Evolutionary conservation across 139 green algal genomes (phyloP), one percentile per base, ranked within the genome.

Genomic region (Chlorella sorokiniana): DNA sequence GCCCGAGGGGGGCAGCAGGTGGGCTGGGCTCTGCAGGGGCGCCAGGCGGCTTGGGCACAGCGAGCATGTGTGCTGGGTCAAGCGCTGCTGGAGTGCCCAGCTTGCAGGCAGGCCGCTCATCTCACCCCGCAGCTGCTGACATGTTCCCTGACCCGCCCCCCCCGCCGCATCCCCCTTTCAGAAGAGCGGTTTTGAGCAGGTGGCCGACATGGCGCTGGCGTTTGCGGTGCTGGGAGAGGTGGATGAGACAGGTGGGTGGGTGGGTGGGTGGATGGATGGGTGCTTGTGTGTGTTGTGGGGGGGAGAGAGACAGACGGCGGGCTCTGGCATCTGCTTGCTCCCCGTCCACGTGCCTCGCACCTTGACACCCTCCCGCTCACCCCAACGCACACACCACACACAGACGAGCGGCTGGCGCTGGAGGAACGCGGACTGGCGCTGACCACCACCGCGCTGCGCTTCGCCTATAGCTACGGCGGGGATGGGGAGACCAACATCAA

Each of bases 351-450:
- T n/a, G n/a, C n/a, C n/a, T n/a, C 62, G 22, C n/a, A 27, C 22
- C 62, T 41, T 38, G 3, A 25, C 31, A 41, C 31, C 62, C 62
- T n/a, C n/a, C n/a, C n/a, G n/a, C n/a, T n/a, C n/a, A n/a, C n/a
- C n/a, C n/a, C n/a, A n/a, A n/a, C n/a, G n/a, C n/a, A n/a, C n/a
- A n/a, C n/a, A n/a, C n/a, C n/a, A n/a, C n/a, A n/a, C n/a, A n/a
- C 86, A 90, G 86, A 80, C 27, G 56, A 70, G n/a, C 67, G 63
- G 31, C 48, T 90, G 41, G 45, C 78, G 0, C 56, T 95, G 67
- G 90, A 95, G 82, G 84, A 94, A 69, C 72, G 83, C 51, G 92
- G 91, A 8, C 20, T 95, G 48, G 86, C 82, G 1, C 44, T 95
- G 5, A 90, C 79, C 20, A 80, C 79, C 69, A 85, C 88, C 9